A percentile compares a stretch with the other conserved stretches of the same genome.
Conservation (phyloP, 2,329 filamentous ascomycete species). For the Coniella vitis region DNA sequence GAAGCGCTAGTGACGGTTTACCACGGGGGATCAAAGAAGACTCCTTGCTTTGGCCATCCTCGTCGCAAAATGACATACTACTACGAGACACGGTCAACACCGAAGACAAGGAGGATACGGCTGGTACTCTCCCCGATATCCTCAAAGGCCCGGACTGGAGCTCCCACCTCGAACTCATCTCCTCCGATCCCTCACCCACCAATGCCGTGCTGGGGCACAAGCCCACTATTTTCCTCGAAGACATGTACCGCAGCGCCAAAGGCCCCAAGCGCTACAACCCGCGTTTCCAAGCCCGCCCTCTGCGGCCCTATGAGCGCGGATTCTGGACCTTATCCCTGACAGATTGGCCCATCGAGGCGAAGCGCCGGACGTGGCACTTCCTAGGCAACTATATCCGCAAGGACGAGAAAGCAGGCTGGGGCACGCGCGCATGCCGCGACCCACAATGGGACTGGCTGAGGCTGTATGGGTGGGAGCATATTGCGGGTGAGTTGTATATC, state of each 20-base stretch:
- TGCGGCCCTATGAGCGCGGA: constrained; percentile 62
- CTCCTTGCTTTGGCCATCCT: constrained; percentile 14
- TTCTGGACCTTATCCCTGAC: constrained; percentile 64
- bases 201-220: constrained; percentile 32
- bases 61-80: constrained; percentile 6
- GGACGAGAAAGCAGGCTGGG: constrained; percentile 58
- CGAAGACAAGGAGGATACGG: too few species aligned
- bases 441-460: constrained; percentile 43
- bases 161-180: neutral
- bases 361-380: constrained; percentile 53
- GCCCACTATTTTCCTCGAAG: constrained; percentile 39
- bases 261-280: constrained; percentile 49
- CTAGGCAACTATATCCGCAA: constrained; percentile 50
- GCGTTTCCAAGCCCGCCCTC: constrained; percentile 35
- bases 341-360: constrained; percentile 42
- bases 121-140: too few species aligned
- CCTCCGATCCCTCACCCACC: constrained; percentile 41
- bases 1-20: constrained; percentile 27
- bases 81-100: neutral
- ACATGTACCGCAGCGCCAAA: constrained; percentile 46
- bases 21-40: neutral
- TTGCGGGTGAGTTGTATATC: constrained; percentile 67
- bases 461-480: constrained; percentile 72
- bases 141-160: constrained; percentile 5
- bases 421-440: constrained; percentile 50